Base-by-base conservation (phyloP, 73 alveolate genomes). In the Symbiodinium pilosum region DNA sequence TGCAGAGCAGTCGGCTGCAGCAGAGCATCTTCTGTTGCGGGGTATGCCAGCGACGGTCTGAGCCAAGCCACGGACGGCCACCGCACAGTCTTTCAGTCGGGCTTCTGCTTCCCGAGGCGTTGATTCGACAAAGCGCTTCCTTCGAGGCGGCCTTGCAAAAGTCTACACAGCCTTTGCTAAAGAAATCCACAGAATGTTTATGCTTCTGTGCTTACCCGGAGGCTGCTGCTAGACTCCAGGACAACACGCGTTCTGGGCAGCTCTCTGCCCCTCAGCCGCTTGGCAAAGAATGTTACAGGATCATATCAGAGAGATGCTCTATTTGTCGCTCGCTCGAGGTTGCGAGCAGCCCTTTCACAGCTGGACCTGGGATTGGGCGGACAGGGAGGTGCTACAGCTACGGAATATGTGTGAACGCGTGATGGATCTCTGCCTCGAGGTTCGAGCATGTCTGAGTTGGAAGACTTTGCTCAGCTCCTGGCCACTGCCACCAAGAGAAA, bases 1-100 rank as follows among this genome's bases (percentile, higher is more conserved):
- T 8, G 97, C 77, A 43, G 97, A 91, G 89, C 97, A 83, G 88
- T 42, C 34, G 2, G 97, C 97, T 3, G 97, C 97, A 3, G 81
- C 87, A 1, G 97, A 91, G 97, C 97, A 91, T 32, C 36, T 91
- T 75, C 52, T 91, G 77, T 43, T 91, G 97, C 97, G 97, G 4
- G 81, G 83, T 11, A 42, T 68, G 97, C 97, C 97, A 34, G 97
- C 71, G 43, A 24, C 1, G 75, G 51, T 28, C 87, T 64, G 34
- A 73, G 81, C 24, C 28, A 6, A 30, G 73, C 73, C 73, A 51
- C 32, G 26, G 73, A 54, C 20, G 73, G 32, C 12, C 73, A 16
- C 20, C 34, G 30, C 73, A 30, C 12, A 26, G 26, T n/a, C 73
- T n/a, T n/a, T n/a, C 20, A 54, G 73, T n/a, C n/a, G n/a, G n/a